These are phyloP conservation scores for Mycena rebaudengoi DNA, from an alignment of 768 basidiomycete genomes.

Conservation along the genomic window DNA sequence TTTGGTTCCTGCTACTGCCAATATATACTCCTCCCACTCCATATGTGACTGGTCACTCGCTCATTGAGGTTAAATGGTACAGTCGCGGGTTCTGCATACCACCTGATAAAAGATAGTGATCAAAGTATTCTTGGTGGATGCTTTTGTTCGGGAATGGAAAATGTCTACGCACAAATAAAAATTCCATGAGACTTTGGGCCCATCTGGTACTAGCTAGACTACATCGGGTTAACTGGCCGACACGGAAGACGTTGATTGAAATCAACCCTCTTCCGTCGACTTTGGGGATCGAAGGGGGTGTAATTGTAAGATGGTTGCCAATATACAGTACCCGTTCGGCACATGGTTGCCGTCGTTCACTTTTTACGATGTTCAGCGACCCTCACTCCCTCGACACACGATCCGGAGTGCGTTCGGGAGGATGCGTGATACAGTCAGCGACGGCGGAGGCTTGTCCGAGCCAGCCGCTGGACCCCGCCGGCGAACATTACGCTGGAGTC, in stretches of 20 bases:
- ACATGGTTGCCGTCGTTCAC: too few species aligned
- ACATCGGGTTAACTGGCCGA: neutral
- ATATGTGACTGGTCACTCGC: neutral
- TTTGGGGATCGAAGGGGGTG: neutral
- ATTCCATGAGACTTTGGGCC: neutral
- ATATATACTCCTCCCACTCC: conserved; percentile 4
- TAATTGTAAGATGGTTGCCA: too few species aligned
- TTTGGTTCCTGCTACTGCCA: neutral
- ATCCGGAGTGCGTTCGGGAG: neutral
- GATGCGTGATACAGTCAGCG: neutral
- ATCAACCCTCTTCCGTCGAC: neutral
- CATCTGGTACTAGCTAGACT: neutral
- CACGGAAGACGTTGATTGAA: conserved; percentile 2
- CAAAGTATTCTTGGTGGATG: neutral
- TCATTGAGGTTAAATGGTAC: conserved; percentile 7
- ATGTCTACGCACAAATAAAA: neutral
- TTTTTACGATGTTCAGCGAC: too few species aligned
- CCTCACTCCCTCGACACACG: too few species aligned
- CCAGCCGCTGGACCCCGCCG: neutral
- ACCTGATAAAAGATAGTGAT: neutral
- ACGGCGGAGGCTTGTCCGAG: neutral
- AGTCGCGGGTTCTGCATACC: neutral
- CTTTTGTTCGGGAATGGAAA: neutral
- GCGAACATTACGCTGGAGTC: neutral
- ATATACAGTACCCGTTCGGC: too few species aligned